Evolutionary conservation across 1,284 basidiomycete species (phyloP), one percentile per base, ranked within the genome.

Genomic region (Cutaneotrichosporon cutaneum): DNA sequence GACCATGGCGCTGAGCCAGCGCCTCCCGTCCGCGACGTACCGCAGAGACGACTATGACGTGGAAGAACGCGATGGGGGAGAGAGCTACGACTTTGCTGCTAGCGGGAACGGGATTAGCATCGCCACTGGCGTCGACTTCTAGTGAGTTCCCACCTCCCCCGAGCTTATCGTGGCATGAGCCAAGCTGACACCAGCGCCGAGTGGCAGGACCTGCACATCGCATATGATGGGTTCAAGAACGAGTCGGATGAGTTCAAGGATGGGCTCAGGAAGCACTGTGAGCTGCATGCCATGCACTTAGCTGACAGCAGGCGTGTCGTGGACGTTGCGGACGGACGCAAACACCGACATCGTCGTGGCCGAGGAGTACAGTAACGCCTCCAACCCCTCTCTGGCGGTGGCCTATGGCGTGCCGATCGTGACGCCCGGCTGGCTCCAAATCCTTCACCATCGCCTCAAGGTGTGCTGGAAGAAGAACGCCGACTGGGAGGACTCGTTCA

Each of bases 401-500:
- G 70, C 70, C 61, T 72, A 65, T 32, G 73, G 66, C 6, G 54
- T 75, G 26, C 73, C 70, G 0, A 76, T 78, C 26, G 56, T 75
- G n/a, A 56, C 60, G 0, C 74, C 73, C 3, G 30, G 45, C 1
- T 78, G 67, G 66, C 59, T 76, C 8, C 36, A 65, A 10, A 61
- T 61, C 3, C 62, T 78, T 10, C 24, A 60, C 14, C 32, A 36
- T 11, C 62, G 66, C 1, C 56, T 73, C 16, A 58, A 51, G 8
- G 58, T 59, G 2, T 72, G 74, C 64, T 77, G 75, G 76, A 74
- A 74, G 51, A 64, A 68, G 45, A 66, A 66, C 27, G 74, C 72
- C 8, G 75, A 76, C 62, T 65, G 62, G 10, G 58, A 73, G 56
- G 73, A 76, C 56, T 73, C 70, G 50, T 77, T 77, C 54, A 18